These are phyloP conservation scores for Cryptococcus neoformans DNA, from an alignment of 1,284 basidiomycete species.

Conservation along the genomic window DNA sequence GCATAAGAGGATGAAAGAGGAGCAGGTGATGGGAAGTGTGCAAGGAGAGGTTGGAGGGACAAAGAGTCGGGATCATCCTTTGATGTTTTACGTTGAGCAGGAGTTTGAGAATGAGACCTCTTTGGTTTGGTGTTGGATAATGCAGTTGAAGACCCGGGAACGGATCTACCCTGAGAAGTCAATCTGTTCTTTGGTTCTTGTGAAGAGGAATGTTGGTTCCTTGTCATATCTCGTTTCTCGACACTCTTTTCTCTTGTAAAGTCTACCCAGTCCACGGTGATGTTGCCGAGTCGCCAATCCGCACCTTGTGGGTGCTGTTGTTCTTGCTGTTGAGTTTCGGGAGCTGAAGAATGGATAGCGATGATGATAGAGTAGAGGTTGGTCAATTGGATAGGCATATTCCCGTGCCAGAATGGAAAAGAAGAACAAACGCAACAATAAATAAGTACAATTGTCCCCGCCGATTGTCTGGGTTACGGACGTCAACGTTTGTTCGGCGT, in stretches of 20 bases:
- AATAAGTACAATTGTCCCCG: too few relatives aligned
- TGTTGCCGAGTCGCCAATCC: conserved; percentile 43
- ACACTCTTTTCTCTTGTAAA: conserved; percentile 43
- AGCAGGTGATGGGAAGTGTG: conserved; percentile 43
- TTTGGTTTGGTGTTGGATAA: not conserved
- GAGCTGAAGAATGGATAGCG: conserved; percentile 21
- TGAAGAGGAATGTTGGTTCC: not conserved
- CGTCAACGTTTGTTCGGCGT: not conserved
- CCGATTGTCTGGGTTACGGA: too few relatives aligned
- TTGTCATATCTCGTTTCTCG: conserved; percentile 9
- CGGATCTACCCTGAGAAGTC: not conserved
- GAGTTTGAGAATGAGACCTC: not conserved
- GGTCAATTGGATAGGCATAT: not conserved
- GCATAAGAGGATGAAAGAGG: conserved; percentile 36
- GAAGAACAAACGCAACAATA: not conserved
- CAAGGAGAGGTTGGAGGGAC: conserved; percentile 43
- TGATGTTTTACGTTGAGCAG: not conserved
- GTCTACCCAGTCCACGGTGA: conserved; percentile 47
- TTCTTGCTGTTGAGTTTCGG: conserved; percentile 1
- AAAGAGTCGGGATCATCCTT: conserved; percentile 20
- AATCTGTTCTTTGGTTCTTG: not conserved
- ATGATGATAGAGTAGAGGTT: conserved; percentile 36
- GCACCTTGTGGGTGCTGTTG: conserved; percentile 2
- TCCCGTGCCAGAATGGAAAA: not conserved
- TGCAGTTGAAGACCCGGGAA: not conserved